Conservation (phyloP, 441 rosid genomes). For the Populus hybrid region DNA sequence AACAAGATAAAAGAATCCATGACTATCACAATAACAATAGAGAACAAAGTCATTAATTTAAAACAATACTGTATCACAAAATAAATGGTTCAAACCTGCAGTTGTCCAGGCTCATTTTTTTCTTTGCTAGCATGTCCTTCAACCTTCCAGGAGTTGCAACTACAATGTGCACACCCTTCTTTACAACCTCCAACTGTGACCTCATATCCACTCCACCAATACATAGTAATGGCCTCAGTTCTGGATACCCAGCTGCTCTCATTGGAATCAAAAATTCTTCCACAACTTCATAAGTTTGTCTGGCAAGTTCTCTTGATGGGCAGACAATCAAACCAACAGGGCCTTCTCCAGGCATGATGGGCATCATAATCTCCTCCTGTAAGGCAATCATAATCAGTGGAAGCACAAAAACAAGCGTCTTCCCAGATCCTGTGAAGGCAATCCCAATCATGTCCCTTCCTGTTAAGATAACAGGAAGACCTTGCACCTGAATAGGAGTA, state of each 20-base stretch:
- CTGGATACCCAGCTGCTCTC: conserved; percentile 64
- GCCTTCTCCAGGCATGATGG: conserved; percentile 64
- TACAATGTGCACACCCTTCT: conserved; percentile 85
- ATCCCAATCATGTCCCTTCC: conserved; percentile 94
- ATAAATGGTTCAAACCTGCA: conserved; percentile 52
- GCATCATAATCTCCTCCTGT: conserved; percentile 83
- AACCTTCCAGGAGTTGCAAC: conserved; percentile 90
- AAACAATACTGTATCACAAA: neutral
- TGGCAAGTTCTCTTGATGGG: conserved; percentile 80
- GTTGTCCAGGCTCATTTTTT: conserved; percentile 73
- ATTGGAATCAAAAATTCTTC: conserved; percentile 67
- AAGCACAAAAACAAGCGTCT: conserved; percentile 73
- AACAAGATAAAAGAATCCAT: neutral
- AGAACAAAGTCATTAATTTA: neutral
- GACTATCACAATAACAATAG: neutral
- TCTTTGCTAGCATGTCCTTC: conserved; percentile 95
- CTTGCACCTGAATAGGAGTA: conserved; percentile 93
- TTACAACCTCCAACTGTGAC: conserved; percentile 78
- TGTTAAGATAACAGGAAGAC: conserved; percentile 73
- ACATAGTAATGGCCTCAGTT: conserved; percentile 74
- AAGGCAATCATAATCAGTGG: conserved; percentile 76
- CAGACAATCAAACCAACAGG: conserved; percentile 71
- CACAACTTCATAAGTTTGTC: conserved; percentile 88
- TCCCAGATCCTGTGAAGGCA: conserved; percentile 81
- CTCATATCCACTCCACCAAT: conserved; percentile 93